A percentile compares a stretch with the other conserved stretches of the same genome.
Conservation (phyloP, 805 yeast species). For the Spathaspora boniae region DNA sequence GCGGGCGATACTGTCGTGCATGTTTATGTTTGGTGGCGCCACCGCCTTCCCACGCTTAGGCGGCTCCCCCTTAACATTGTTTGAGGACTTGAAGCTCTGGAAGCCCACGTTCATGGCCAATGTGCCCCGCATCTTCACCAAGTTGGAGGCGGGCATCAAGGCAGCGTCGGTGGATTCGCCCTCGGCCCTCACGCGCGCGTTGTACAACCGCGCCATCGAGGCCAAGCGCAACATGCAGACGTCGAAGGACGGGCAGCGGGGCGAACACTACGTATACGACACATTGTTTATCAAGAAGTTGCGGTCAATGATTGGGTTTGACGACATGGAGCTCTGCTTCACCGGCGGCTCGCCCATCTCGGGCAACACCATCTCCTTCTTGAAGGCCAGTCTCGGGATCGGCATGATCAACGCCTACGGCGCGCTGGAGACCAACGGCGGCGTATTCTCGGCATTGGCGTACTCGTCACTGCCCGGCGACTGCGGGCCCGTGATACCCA, state of each 20-base stretch:
- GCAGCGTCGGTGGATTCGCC: too few species aligned
- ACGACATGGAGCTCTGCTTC: conserved; percentile 20
- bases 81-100: conserved; percentile 54
- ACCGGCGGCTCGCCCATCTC: conserved; percentile 72
- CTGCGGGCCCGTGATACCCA: conserved; percentile 44
- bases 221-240: conserved; percentile 29
- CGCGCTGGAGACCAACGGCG: conserved; percentile 63
- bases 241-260: conserved; percentile 36
- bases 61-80: conserved; percentile 43
- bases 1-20: conserved; percentile 43
- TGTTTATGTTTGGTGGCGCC: conserved; percentile 43
- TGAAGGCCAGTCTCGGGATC: conserved; percentile 56
- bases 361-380: conserved; percentile 54
- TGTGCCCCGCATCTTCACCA: conserved; percentile 64
- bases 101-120: conserved; percentile 53
- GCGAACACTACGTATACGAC: conserved; percentile 33
- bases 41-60: conserved; percentile 47
- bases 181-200: conserved; percentile 9
- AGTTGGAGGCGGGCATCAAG: conserved; percentile 58
- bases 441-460: conserved; percentile 37
- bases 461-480: conserved; percentile 28
- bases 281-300: conserved; percentile 35
- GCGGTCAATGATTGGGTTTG: conserved; percentile 30
- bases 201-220: conserved; percentile 21
- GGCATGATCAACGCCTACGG: conserved; percentile 71